These are phyloP conservation scores for Kurtzmaniella natalensis DNA, from an alignment of 1,139 yeast species.

Conservation along the genomic window DNA sequence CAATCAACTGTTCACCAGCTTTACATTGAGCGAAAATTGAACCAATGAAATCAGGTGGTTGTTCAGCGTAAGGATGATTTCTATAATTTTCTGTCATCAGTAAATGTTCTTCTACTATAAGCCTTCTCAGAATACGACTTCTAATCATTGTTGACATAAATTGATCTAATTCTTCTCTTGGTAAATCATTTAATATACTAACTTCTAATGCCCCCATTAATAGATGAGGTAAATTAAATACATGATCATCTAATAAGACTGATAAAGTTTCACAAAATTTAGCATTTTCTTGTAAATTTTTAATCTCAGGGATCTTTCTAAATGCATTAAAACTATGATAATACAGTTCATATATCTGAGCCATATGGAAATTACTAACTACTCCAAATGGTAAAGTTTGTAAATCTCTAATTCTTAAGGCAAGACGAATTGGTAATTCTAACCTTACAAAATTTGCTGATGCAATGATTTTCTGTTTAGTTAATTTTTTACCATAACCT, in stretches of 20 bases:
- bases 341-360: conserved; percentile 84
- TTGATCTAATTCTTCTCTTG: conserved; percentile 59
- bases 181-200: conserved; percentile 57
- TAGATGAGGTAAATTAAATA: conserved; percentile 76
- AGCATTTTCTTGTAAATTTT: conserved; percentile 68
- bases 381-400: conserved; percentile 82
- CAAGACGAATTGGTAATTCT: conserved; percentile 80
- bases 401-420: conserved; percentile 72
- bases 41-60: conserved; percentile 72
- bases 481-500: conserved; percentile 77
- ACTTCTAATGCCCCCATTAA: conserved; percentile 93
- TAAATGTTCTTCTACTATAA: conserved; percentile 86
- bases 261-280: conserved; percentile 62
- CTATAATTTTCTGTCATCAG: conserved; percentile 66
- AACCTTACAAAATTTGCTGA: conserved; percentile 86
- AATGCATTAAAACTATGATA: conserved; percentile 83
- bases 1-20: conserved; percentile 61
- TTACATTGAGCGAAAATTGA: conserved; percentile 79
- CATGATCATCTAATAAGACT: conserved; percentile 69
- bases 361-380: conserved; percentile 78
- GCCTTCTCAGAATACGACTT: conserved; percentile 83
- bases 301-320: conserved; percentile 65
- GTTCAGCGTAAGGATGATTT: conserved; percentile 37
- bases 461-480: conserved; percentile 70
- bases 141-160: conserved; percentile 75